Evolutionary conservation across 164 flowering plant species (phyloP).

Genomic region (Umbellularia californica): DNA sequence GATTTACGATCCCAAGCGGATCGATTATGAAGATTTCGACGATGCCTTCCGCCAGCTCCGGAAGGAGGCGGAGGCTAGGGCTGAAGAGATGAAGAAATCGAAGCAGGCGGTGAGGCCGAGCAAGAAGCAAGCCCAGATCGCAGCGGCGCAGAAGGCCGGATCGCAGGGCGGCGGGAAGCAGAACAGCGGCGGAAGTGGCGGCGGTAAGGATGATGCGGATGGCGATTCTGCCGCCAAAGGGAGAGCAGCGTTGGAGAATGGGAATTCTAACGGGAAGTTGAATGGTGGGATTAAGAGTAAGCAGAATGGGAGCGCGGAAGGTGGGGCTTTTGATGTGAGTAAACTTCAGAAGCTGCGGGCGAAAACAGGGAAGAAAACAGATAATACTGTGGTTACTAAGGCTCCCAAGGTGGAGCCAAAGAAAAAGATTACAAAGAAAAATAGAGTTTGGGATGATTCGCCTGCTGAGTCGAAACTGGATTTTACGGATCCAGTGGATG

Average conservation of each 20-base stretch:
- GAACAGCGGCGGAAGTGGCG: slow-evolving; percentile 29
- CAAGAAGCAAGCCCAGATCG: slow-evolving; percentile 14
- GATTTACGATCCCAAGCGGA: slow-evolving; percentile 74
- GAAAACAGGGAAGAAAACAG: slow-evolving; percentile 68
- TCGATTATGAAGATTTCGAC: slow-evolving; percentile 68
- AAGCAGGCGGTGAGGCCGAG: slow-evolving; percentile 49
- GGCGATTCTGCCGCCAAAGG: slow-evolving; percentile 35
- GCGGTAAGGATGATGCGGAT: slow-evolving; percentile 53
- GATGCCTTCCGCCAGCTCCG: slow-evolving; percentile 76
- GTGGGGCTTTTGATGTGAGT: slow-evolving; percentile 87
- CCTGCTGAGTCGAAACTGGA: slow-evolving; percentile 70
- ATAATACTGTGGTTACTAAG: slow-evolving; percentile 38
- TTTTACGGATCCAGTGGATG: slow-evolving; percentile 70
- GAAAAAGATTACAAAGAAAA: slow-evolving; percentile 73
- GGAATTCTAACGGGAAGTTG: slow-evolving; percentile 46
- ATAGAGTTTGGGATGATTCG: slow-evolving; percentile 89
- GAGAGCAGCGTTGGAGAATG: slow-evolving; percentile 48
- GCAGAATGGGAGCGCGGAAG: slow-evolving; percentile 46
- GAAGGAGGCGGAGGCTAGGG: slow-evolving; percentile 83
- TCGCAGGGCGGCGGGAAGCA: slow-evolving; percentile 44
- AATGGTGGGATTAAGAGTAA: slow-evolving; percentile 47
- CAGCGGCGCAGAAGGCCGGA: slow-evolving; percentile 25
- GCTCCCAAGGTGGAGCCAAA: slow-evolving; percentile 60
- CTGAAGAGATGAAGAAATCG: slow-evolving; percentile 74
- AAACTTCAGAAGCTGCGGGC: slow-evolving; percentile 65